phyloP scores from a whole-genome alignment of 2,329 filamentous ascomycete genomes.

The Aureobasidium uvarum region DNA sequence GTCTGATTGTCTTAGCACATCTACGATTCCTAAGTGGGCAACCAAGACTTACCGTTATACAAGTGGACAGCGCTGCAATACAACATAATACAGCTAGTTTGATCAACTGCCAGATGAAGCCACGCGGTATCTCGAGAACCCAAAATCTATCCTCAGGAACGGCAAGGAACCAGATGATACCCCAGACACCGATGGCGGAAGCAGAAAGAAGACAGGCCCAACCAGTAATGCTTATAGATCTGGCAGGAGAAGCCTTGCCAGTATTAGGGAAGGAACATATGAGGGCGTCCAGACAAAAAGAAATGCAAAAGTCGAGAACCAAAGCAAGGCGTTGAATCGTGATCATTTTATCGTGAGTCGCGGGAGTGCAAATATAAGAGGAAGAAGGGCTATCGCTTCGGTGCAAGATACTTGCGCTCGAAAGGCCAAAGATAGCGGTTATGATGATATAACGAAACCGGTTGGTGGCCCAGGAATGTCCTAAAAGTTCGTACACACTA shows the following conservation, averaged over 20 bases:
- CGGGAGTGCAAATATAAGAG: slow-evolving; percentile 52
- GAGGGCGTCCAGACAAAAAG: slow-evolving; percentile 37
- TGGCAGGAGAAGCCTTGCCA: slow-evolving; percentile 2
- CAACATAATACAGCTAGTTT: slow-evolving; percentile 34
- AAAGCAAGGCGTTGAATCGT: slow-evolving; percentile 42
- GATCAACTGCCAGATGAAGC: slow-evolving; percentile 41
- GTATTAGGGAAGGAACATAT: slow-evolving; percentile 1
- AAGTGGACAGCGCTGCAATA: slow-evolving; percentile 33
- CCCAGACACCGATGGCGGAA: slow-evolving; percentile 40
- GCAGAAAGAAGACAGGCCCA: slow-evolving; percentile 39
- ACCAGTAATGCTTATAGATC: slow-evolving; percentile 31
- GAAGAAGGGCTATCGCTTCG: slow-evolving; percentile 43
- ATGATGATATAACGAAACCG: slow-evolving; percentile 43
- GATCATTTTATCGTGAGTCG: slow-evolving; percentile 40
- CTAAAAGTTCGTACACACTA: slow-evolving; percentile 38
- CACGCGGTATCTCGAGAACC: slow-evolving; percentile 40
- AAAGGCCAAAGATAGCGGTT: slow-evolving; percentile 41
- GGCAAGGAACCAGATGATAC: slow-evolving; percentile 39
- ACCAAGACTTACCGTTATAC: slow-evolving; percentile 35
- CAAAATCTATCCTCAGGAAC: slow-evolving; percentile 43
- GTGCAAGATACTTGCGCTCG: slow-evolving; percentile 41
- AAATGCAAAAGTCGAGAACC: slow-evolving; percentile 45
- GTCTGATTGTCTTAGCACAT: slow-evolving; percentile 36
- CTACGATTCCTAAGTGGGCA: not conserved
- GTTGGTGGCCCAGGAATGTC: slow-evolving; percentile 37